phyloP scores from a whole-genome alignment of 192 early-diverging fungal genomes.

The Phlyctochytrium bullatum region DNA sequence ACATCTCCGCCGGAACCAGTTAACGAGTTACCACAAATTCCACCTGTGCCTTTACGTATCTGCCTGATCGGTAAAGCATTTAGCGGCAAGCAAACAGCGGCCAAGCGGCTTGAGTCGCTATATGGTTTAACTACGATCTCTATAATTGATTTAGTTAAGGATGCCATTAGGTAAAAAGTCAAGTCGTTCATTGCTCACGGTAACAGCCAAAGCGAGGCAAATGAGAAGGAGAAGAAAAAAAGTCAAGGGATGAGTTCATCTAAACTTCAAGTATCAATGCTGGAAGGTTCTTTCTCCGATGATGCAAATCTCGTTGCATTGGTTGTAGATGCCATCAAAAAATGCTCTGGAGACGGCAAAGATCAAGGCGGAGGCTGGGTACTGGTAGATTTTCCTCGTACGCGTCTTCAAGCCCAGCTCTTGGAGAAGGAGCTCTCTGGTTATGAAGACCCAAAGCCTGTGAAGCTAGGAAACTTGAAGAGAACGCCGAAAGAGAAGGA shows the following conservation, averaged over 20 bases:
- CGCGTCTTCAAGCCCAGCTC: constrained; percentile 48
- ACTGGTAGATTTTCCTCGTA: constrained; percentile 56
- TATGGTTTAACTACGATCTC: constrained; percentile 37
- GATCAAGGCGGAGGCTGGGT: constrained; percentile 42
- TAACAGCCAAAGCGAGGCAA: constrained; percentile 11
- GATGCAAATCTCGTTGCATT: constrained; percentile 49
- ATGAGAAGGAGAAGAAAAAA: constrained; percentile 22
- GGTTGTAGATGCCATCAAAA: constrained; percentile 50
- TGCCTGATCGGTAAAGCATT: constrained; percentile 55
- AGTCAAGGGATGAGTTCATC: constrained; percentile 32
- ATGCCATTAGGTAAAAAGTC: constrained; percentile 48
- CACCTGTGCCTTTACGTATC: constrained; percentile 48
- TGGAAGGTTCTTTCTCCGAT: constrained; percentile 45
- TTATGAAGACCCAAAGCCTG: constrained; percentile 62
- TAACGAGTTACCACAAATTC: constrained; percentile 30
- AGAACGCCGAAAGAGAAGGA: constrained; percentile 33
- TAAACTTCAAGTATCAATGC: constrained; percentile 46
- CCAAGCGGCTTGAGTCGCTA: constrained; percentile 33
- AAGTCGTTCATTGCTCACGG: too few relatives aligned
- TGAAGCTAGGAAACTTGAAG: constrained; percentile 56
- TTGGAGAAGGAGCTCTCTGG: constrained; percentile 59
- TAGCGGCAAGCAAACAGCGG: constrained; percentile 48
- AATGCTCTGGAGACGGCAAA: constrained; percentile 12
- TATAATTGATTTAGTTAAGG: constrained; percentile 46
- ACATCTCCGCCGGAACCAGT: constrained; percentile 37